Percentiles rank a stretch among this genome's conserved stretches.
Evolutionary conservation across 306 rosid genomes (phyloP).

Genomic region (Cicer cuneatum): DNA sequence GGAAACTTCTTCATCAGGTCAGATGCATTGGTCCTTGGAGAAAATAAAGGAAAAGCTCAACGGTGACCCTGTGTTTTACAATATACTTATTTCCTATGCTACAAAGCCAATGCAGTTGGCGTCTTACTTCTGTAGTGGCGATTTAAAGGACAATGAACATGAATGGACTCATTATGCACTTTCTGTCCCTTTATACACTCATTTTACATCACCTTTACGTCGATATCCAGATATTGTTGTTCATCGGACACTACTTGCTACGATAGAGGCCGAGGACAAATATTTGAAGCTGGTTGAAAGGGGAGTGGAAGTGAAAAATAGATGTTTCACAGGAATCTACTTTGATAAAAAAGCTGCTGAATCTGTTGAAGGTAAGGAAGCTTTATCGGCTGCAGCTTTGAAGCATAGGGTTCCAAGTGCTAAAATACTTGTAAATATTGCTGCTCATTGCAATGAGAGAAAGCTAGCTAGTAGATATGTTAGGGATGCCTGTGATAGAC

Average conservation of each 20-base stretch:
- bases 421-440: constrained; percentile 61
- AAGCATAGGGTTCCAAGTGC: constrained; percentile 67
- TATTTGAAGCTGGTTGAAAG: constrained; percentile 53
- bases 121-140: constrained; percentile 79
- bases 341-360: constrained; percentile 75
- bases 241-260: constrained; percentile 82
- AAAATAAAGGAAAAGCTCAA: constrained; percentile 71
- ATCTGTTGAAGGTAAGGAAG: constrained; percentile 68
- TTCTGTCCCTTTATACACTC: constrained; percentile 83
- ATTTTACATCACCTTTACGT: constrained; percentile 89
- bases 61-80: constrained; percentile 67
- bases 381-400: constrained; percentile 69
- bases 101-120: constrained; percentile 83
- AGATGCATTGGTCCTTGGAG: constrained; percentile 65
- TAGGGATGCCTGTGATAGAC: constrained; percentile 81
- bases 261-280: constrained; percentile 79
- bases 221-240: constrained; percentile 94
- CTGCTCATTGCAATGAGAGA: constrained; percentile 78
- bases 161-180: constrained; percentile 82
- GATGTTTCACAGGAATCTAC: constrained; percentile 72
- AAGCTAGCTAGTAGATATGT: constrained; percentile 74
- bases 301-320: constrained; percentile 46
- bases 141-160: constrained; percentile 54
- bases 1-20: constrained; percentile 78
- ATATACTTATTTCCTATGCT: constrained; percentile 74